Evolutionary conservation across 257 asterid genomes (phyloP).

Genomic region (Thymus mandschuricus): DNA sequence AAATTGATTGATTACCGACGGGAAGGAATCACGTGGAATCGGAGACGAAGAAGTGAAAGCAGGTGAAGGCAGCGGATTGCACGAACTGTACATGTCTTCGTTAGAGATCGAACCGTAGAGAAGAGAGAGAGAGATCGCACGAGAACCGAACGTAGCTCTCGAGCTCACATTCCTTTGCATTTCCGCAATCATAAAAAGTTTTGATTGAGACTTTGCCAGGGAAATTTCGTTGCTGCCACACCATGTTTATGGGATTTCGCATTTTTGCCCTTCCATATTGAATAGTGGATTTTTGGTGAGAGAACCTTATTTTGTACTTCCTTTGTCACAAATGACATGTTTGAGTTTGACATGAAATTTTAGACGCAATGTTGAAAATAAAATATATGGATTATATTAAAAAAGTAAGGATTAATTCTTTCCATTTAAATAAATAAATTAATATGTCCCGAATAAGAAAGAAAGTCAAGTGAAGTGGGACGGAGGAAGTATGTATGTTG

Average conservation of each 20-base stretch:
- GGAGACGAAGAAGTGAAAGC: conserved; percentile 26
- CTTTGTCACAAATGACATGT: too few relatives aligned
- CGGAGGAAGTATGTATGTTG: too few relatives aligned
- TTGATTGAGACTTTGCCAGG: conserved; percentile 14
- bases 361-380: too few relatives aligned
- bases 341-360: too few relatives aligned
- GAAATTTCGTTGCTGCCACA: conserved; percentile 19
- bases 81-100: conserved; percentile 46
- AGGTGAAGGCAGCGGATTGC: conserved; percentile 36
- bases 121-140: conserved; percentile 10
- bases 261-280: conserved; percentile 21
- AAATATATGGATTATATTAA: too few relatives aligned
- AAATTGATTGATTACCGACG: conserved; percentile 29
- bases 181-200: not conserved
- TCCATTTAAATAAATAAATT: too few relatives aligned
- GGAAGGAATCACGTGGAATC: conserved; percentile 29
- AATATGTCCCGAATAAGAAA: too few relatives aligned
- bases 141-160: conserved; percentile 20
- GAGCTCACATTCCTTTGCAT: conserved; percentile 17
- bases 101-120: conserved; percentile 27
- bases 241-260: not conserved
- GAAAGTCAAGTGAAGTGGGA: too few relatives aligned
- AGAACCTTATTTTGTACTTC: too few relatives aligned
- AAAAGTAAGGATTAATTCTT: too few relatives aligned
- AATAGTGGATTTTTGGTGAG: not conserved